Conservation (phyloP, 208 protist genomes). For the Kentomonas sorsogonicus region DNA sequence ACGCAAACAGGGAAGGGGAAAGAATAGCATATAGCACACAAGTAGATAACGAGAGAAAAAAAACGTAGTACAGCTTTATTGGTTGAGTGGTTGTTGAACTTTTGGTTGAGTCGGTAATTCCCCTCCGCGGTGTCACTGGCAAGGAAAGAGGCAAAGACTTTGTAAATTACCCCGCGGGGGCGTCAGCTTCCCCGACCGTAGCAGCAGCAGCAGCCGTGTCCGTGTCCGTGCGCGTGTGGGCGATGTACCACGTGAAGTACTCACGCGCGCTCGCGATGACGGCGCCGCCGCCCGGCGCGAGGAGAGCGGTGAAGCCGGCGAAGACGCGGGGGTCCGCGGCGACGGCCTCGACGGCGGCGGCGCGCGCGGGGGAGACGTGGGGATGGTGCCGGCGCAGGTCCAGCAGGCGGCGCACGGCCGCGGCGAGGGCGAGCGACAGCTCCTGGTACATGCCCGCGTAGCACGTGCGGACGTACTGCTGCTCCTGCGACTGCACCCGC, state of each 20-base stretch:
- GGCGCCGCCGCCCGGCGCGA: conserved; percentile 46
- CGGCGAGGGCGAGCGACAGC: conserved; percentile 54
- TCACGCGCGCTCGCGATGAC: conserved; percentile 66
- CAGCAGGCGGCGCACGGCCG: conserved; percentile 52
- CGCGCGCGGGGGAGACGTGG: conserved; percentile 10
- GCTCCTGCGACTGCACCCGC: conserved; percentile 60
- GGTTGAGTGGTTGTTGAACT: no score
- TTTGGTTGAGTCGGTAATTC: no score
- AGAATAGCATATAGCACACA: no score
- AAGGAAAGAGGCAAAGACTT: no score
- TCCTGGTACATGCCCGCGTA: conserved; percentile 84
- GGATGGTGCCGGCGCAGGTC: conserved; percentile 11
- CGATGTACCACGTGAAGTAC: conserved; percentile 79
- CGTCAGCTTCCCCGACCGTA: not conserved
- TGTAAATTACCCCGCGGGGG: no score
- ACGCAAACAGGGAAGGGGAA: no score
- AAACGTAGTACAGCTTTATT: no score
- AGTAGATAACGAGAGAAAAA: no score
- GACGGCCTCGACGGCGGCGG: conserved; percentile 31
- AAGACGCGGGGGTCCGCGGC: conserved; percentile 51
- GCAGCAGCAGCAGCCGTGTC: not conserved
- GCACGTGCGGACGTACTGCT: conserved; percentile 79
- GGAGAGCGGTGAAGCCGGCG: conserved; percentile 52
- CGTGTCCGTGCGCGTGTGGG: conserved; percentile 20
- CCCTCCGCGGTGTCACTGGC: no score